phyloP scores from a whole-genome alignment of 306 rosid genomes.

The Malus sylvestris region DNA sequence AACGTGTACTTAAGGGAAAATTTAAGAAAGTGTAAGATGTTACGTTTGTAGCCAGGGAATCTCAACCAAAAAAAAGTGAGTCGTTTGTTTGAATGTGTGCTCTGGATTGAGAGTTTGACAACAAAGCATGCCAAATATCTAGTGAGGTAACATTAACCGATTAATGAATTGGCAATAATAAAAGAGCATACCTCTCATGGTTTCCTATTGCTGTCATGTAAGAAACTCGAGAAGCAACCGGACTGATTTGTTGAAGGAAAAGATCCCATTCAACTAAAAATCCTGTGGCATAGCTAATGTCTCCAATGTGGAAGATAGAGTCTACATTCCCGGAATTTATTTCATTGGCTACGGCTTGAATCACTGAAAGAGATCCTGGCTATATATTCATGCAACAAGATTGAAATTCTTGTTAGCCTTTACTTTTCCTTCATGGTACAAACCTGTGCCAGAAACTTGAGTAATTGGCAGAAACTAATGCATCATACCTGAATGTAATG shows the following conservation, averaged over 20 bases:
- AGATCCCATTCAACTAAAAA: conserved; percentile 88
- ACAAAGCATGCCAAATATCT: no score
- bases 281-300: conserved; percentile 89
- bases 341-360: conserved; percentile 44
- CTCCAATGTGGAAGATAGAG: conserved; percentile 83
- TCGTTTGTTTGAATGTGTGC: no score
- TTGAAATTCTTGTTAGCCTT: neutral
- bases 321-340: conserved; percentile 39
- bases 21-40: no score
- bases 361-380: conserved; percentile 88
- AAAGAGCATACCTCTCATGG: conserved; percentile 66
- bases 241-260: conserved; percentile 56
- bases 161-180: no score
- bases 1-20: no score
- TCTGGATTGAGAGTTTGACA: no score
- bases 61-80: no score
- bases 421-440: neutral
- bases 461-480: neutral
- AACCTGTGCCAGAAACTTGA: no score
- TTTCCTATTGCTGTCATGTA: conserved; percentile 95
- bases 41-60: no score
- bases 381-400: neutral
- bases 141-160: no score
- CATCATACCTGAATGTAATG: conserved; percentile 79
- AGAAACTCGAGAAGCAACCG: conserved; percentile 58